phyloP scores from a whole-genome alignment of 768 basidiomycete genomes.

The Leccinum broughii region DNA sequence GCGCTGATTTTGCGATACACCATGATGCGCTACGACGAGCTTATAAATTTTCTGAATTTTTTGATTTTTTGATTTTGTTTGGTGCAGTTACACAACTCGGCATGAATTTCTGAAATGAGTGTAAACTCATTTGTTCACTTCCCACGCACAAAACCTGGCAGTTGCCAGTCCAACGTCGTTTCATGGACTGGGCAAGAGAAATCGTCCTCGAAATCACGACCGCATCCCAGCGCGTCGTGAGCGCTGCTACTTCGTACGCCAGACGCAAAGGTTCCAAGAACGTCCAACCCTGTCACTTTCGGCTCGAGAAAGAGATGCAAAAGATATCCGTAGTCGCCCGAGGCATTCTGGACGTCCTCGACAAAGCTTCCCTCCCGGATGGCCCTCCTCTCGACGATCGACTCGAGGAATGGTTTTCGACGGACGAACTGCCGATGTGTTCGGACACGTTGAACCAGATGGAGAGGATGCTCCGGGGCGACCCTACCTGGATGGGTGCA shows the following conservation, averaged over 20 bases:
- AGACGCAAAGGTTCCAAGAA: neutral
- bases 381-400: conserved; percentile 10
- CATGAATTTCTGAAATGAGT: no score
- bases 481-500: neutral
- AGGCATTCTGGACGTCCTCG: conserved; percentile 4
- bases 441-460: conserved; percentile 9
- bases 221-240: conserved; percentile 1
- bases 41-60: no score
- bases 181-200: conserved; percentile 3
- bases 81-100: no score
- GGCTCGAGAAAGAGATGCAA: conserved; percentile 16
- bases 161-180: neutral
- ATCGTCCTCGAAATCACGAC: conserved; percentile 3
- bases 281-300: conserved; percentile 12
- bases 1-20: no score
- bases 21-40: no score
- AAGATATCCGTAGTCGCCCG: conserved; percentile 3
- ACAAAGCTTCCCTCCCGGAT: neutral
- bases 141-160: neutral
- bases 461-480: conserved; percentile 7
- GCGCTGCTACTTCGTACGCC: conserved; percentile 4
- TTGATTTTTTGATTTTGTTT: no score
- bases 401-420: conserved; percentile 13
- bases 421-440: conserved; percentile 3
- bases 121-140: no score